These are phyloP conservation scores for Lactifluus volemus DNA, from an alignment of 768 basidiomycete genomes.

Conservation along the genomic window DNA sequence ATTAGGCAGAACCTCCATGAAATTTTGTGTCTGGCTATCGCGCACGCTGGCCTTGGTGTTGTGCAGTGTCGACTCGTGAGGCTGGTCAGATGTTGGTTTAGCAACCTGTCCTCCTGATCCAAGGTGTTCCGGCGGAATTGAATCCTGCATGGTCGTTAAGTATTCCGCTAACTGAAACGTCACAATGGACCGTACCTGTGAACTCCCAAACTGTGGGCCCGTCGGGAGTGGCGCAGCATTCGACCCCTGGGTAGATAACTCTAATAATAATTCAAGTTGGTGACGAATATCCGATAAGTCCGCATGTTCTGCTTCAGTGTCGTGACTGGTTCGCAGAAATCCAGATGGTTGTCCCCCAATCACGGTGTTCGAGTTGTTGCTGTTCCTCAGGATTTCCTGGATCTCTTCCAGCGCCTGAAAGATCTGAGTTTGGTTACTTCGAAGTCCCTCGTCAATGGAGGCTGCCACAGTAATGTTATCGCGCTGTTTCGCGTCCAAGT, in stretches of 20 bases:
- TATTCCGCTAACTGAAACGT: neutral
- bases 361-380: slow-evolving; percentile 15
- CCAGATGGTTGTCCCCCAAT: slow-evolving; percentile 19
- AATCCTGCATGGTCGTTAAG: neutral
- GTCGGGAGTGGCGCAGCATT: neutral
- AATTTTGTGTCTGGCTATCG: slow-evolving; percentile 31
- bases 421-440: neutral
- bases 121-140: neutral
- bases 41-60: neutral
- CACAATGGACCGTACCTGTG: neutral
- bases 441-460: neutral
- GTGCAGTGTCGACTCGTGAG: neutral
- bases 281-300: slow-evolving; percentile 27
- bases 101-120: neutral
- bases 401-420: slow-evolving; percentile 30
- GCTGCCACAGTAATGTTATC: no score
- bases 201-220: neutral
- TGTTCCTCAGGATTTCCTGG: slow-evolving; percentile 30
- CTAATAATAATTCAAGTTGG: slow-evolving; percentile 33
- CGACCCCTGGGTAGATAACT: slow-evolving; percentile 16
- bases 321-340: slow-evolving; percentile 15
- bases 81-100: neutral
- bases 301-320: slow-evolving; percentile 2
- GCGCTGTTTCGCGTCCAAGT: neutral
- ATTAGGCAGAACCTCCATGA: slow-evolving; percentile 40